These are phyloP conservation scores for Leccinum obscurum DNA, from an alignment of 768 basidiomycete species.

Conservation along the genomic window DNA sequence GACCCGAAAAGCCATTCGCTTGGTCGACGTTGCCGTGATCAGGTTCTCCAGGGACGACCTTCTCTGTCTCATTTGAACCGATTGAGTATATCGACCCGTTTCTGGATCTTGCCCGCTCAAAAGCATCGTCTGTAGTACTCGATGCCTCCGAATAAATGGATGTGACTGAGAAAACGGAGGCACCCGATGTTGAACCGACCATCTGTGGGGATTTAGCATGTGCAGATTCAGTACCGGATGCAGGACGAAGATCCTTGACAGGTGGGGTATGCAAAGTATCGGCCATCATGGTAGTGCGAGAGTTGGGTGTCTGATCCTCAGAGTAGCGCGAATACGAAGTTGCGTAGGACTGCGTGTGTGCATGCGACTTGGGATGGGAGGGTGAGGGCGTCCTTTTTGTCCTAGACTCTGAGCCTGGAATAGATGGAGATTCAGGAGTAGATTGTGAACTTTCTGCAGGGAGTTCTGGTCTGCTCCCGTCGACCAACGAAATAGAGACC, in stretches of 20 bases:
- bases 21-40: slow-evolving; percentile 12
- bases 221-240: slow-evolving; percentile 2
- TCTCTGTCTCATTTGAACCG: slow-evolving; percentile 20
- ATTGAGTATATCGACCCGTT: slow-evolving; percentile 16
- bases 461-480: slow-evolving; percentile 5
- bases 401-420: slow-evolving; percentile 20
- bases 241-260: background rate
- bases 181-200: slow-evolving; percentile 27
- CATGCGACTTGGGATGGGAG: slow-evolving; percentile 12
- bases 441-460: slow-evolving; percentile 7
- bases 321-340: slow-evolving; percentile 17
- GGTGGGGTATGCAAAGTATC: background rate
- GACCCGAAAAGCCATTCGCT: slow-evolving; percentile 4
- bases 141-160: slow-evolving; percentile 31
- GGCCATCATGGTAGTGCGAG: slow-evolving; percentile 7
- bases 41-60: slow-evolving; percentile 11
- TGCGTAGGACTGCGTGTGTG: slow-evolving; percentile 17
- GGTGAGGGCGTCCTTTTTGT: slow-evolving; percentile 22
- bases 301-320: slow-evolving; percentile 13
- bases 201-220: slow-evolving; percentile 24
- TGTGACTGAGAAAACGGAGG: slow-evolving; percentile 27
- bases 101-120: slow-evolving; percentile 6
- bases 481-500: slow-evolving; percentile 20
- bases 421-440: slow-evolving; percentile 20
- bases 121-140: slow-evolving; percentile 13